Percentiles rank a stretch among this genome's conserved stretches.
phyloP scores from a whole-genome alignment of 192 early-diverging fungal species.

The Oehlia diaphana region DNA sequence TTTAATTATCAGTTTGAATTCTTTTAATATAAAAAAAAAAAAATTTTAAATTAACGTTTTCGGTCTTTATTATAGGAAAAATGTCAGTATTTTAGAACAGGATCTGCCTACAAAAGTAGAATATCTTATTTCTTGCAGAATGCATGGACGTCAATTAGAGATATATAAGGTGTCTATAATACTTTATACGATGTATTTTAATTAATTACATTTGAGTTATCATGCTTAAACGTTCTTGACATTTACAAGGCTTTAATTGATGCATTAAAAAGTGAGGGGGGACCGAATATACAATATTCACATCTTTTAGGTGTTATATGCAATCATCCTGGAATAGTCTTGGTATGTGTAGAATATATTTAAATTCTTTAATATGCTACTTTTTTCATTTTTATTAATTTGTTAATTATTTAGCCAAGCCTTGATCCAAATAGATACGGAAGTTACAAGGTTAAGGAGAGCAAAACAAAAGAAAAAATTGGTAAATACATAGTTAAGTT shows the following conservation, averaged over 20 bases:
- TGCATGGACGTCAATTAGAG: constrained; percentile 55
- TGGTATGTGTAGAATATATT: constrained; percentile 21
- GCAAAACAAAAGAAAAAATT: neutral
- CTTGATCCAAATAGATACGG: neutral
- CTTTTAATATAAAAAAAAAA: neutral
- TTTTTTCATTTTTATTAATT: neutral
- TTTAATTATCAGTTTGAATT: neutral
- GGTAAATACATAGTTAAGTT: neutral
- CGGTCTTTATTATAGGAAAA: constrained; percentile 38
- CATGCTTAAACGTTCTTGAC: neutral
- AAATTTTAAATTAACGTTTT: too few relatives aligned
- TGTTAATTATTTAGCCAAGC: neutral
- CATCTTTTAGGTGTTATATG: constrained; percentile 37
- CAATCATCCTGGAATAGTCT: constrained; percentile 64
- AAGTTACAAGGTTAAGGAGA: neutral
- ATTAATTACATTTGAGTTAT: neutral
- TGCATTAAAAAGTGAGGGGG: constrained; percentile 14
- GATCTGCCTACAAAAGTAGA: constrained; percentile 74
- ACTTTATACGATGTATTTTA: neutral
- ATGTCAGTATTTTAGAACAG: constrained; percentile 46
- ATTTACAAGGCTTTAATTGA: constrained; percentile 9
- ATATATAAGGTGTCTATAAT: constrained; percentile 51
- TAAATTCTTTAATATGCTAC: neutral
- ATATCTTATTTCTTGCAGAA: constrained; percentile 63
- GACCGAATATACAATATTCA: neutral